Percentiles rank a stretch among this genome's conserved stretches.
Conservation (phyloP, 257 asterid species). For the Perilla frutescens region DNA sequence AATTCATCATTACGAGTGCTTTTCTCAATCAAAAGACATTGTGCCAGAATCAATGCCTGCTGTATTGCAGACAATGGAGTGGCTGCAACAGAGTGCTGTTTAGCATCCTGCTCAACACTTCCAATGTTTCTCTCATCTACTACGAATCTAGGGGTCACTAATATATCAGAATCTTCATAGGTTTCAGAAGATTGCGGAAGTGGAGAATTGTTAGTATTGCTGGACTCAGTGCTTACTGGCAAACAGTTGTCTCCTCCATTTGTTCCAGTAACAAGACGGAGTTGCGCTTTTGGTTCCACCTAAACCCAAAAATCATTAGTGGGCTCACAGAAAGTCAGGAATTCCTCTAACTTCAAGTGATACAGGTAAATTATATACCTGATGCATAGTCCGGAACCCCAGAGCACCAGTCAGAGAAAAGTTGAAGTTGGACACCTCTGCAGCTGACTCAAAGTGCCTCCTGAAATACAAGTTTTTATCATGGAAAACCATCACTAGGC, state of each 20-base stretch:
- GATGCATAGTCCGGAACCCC: constrained; percentile 90
- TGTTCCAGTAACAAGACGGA: constrained; percentile 60
- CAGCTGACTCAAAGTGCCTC: constrained; percentile 74
- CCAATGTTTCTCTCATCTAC: constrained; percentile 49
- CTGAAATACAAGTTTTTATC: constrained; percentile 49
- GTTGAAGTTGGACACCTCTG: constrained; percentile 58
- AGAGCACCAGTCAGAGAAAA: constrained; percentile 74
- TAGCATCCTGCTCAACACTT: constrained; percentile 43
- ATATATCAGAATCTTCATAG: constrained; percentile 75
- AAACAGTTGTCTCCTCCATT: constrained; percentile 40
- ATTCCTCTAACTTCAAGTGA: constrained; percentile 27
- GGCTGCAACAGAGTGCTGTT: constrained; percentile 46
- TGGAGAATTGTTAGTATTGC: constrained; percentile 38
- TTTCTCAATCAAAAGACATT: constrained; percentile 72
- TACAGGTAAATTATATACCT: constrained; percentile 53
- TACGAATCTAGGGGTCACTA: constrained; percentile 75
- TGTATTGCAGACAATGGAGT: constrained; percentile 65
- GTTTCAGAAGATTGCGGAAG: constrained; percentile 58
- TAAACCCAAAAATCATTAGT: constrained; percentile 43
- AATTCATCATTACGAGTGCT: constrained; percentile 75
- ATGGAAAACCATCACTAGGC: constrained; percentile 26
- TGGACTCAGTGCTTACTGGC: constrained; percentile 41
- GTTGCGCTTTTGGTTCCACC: constrained; percentile 87
- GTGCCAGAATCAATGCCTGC: constrained; percentile 84
- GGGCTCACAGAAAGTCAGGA: constrained; percentile 24